Base-by-base conservation (phyloP, 768 basidiomycete genomes). In the Vararia minispora region DNA sequence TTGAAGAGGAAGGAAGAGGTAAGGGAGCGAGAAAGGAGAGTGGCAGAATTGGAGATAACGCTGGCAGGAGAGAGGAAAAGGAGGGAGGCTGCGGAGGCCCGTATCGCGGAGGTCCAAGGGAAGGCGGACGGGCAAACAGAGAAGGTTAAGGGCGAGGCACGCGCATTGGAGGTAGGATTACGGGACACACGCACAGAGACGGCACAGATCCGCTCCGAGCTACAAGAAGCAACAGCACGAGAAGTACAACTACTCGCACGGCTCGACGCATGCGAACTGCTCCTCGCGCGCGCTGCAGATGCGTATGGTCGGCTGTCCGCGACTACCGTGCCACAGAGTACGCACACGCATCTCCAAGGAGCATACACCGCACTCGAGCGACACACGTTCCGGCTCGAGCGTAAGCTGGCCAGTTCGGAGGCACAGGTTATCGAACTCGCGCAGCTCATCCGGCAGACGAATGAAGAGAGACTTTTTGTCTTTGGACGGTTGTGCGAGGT, bases 381-480 rank as follows among this genome's bases (percentile, higher is more conserved):
- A 8, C 67, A 62, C 6, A 57, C 61, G 18, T 54, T 64, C 20
- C 74, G 79, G 21, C 58, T 83, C 10, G 74, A 80, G 47, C 73
- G 82, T 42, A 82, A 78, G 54, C 61, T 83, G 11, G 72, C 71
- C 28, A 80, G 79, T 49, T 64, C 79, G 4, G 76, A 83, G 39
- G 73, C 59, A 13, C 80, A 85, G 51, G 76, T 80, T 16, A 54
- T 61, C 10, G 80, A 83, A 43, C 59, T 86, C 6, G 73, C 74
- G 1, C 59, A 71, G 42, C 66, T 85, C 28, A 63, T 80, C 47
- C 74, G 78, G 18, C 69, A 74, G 20, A 57, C 61, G 20, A 68
- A 68, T 32, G 72, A 76, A 11, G 64, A 74, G 35, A 80, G 71
- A 44, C 43, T 43, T 9, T 48, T 71, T 6, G 59, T 83, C 20